Evolutionary conservation across 345 rosid species (phyloP), one percentile per base, ranked within the genome.

Genomic region (Crucihimalaya himalaica): DNA sequence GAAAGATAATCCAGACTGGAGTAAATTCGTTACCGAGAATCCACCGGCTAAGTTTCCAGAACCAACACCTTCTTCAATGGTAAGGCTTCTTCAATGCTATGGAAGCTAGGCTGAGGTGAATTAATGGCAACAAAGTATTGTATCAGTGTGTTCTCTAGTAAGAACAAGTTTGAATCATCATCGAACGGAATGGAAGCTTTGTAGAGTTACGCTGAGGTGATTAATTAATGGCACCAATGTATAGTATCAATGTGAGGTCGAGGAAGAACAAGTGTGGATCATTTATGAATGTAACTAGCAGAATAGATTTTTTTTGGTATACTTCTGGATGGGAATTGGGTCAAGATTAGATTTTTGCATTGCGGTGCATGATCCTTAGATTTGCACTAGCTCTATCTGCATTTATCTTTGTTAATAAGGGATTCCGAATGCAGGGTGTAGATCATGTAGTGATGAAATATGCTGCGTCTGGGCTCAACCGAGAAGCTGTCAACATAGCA

Each of bases 401-500:
- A 43, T 39, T 21, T 21, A 14, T 45, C 15, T 2, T 45, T 6
- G 5, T 28, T 48, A 47, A 57, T 18, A 11, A 35, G 61, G 4
- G 53, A 19, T 61, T 61, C 14, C 2, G 4, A 45, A 63, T 76
- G 84, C 91, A 91, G 91, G 91, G 85, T 68, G 78, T 74, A 52
- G 94, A 89, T 79, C 90, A 89, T 19, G 70, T 88, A 19, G 87
- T 84, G 68, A 86, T 81, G 83, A 90, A 83, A 67, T 92, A 92
- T 68, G 66, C 84, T 72, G 82, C 93, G 14, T 78, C 83, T 6
- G 93, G 95, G 35, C 87, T 87, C 12, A 83, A 66, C 78, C 86
- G 84, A 63, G 97, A 88, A 45, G 93, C 91, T 61, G 93, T 88
- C 75, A 71, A 76, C 25, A 58, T 87, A 51, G 98, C 96, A 1